Percentiles rank a stretch among this genome's conserved stretches.
Conservation (phyloP, 768 basidiomycete genomes). For the Lanmaoa pseudosensibilis region DNA sequence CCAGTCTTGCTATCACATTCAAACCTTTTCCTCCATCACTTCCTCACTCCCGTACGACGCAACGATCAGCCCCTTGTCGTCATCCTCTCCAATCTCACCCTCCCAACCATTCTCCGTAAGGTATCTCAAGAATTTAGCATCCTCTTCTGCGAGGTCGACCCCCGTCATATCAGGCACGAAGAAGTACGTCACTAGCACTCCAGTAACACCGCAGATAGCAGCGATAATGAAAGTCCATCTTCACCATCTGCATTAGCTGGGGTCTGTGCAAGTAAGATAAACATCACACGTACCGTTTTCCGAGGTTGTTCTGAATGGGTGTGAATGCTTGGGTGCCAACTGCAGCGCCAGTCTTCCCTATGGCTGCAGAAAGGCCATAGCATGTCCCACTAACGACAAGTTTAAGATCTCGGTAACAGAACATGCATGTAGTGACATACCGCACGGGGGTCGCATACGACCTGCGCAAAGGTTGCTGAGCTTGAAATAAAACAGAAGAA, state of each 20-base stretch:
- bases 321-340: constrained; percentile 70
- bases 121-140: constrained; percentile 59
- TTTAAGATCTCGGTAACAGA: not conserved
- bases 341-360: constrained; percentile 74
- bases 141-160: constrained; percentile 65
- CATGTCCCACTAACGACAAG: constrained; percentile 52
- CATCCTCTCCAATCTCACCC: constrained; percentile 60
- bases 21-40: constrained; percentile 10
- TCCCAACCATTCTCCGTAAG: constrained; percentile 64
- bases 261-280: not conserved
- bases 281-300: constrained; percentile 47
- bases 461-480: constrained; percentile 31
- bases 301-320: constrained; percentile 66
- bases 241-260: not conserved
- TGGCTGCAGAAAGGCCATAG: constrained; percentile 66
- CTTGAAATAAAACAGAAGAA: constrained; percentile 1
- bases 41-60: constrained; percentile 16
- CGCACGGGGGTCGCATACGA: constrained; percentile 66
- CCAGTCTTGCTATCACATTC: not conserved
- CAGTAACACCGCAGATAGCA: constrained; percentile 64
- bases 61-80: constrained; percentile 34
- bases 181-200: constrained; percentile 65
- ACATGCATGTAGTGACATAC: constrained; percentile 26
- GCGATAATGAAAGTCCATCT: constrained; percentile 70
- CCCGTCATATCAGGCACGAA: constrained; percentile 70